These are phyloP conservation scores for Hyaloscypha hepaticicola DNA, from an alignment of 495 filamentous ascomycete genomes.

Conservation along the genomic window DNA sequence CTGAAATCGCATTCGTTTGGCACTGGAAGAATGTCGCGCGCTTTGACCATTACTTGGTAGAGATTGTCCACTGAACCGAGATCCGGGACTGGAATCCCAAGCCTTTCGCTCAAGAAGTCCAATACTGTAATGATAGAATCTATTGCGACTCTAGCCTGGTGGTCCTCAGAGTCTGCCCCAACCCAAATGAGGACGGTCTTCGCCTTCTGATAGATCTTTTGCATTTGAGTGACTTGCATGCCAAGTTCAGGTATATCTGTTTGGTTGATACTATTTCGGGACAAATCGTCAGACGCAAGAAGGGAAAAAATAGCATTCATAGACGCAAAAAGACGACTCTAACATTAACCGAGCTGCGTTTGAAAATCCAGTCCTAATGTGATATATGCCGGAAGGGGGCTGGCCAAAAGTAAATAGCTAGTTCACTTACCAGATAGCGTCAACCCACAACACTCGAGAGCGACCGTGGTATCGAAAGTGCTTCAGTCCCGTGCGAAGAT, in stretches of 20 bases:
- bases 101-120: slow-evolving; percentile 21
- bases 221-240: slow-evolving; percentile 31
- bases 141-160: slow-evolving; percentile 12
- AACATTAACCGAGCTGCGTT: neutral
- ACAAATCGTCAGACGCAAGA: slow-evolving; percentile 9
- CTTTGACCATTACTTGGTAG: slow-evolving; percentile 21
- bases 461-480: slow-evolving; percentile 16
- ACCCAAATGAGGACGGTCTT: slow-evolving; percentile 17
- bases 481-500: slow-evolving; percentile 11
- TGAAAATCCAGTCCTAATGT: neutral
- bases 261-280: slow-evolving; percentile 32
- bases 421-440: slow-evolving; percentile 17
- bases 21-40: slow-evolving; percentile 13
- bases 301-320: neutral
- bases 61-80: slow-evolving; percentile 16
- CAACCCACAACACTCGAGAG: slow-evolving; percentile 13
- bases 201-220: slow-evolving; percentile 18
- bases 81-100: slow-evolving; percentile 22
- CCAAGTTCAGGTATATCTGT: slow-evolving; percentile 29
- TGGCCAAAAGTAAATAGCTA: neutral
- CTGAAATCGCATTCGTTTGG: slow-evolving; percentile 24
- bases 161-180: slow-evolving; percentile 11
- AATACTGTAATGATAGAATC: slow-evolving; percentile 22
- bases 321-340: neutral
- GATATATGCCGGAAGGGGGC: neutral